Base-by-base conservation (phyloP, 1,139 yeast genomes). In the Suhomyces maxii region DNA sequence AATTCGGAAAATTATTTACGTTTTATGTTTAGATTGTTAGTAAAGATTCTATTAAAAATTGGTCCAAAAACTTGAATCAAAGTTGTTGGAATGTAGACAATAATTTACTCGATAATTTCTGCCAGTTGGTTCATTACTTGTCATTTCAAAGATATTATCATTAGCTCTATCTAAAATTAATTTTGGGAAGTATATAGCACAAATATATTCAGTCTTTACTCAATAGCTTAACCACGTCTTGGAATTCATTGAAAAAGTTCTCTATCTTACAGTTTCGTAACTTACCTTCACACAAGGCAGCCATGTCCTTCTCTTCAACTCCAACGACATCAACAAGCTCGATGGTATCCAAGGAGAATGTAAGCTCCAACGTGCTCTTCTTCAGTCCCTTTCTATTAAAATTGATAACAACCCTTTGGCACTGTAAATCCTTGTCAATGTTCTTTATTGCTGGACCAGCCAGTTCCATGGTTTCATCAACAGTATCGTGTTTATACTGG, bases 401-500 rank as follows among this genome's bases (percentile, higher is more conserved):
- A n/a, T 26, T 23, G 3, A 65, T 11, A 3, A 44, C 39, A 3
- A 67, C 58, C 35, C 64, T 41, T 28, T 58, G 58, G 49, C 70
- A 64, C 41, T 55, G 60, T 13, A 67, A 49, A 50, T 68, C 74
- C 30, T 59, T 57, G 6, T 57, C 60, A 3, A 64, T 46, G 25
- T 49, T 49, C 11, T 36, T 33, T 3, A 60, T 44, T 1, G 59
- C 39, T 14, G 36, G 40, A 11, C 34, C 40, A 12, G 42, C 46
- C 26, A 63, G 43, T 6, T 33, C 26, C 9, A 39, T 34, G 28
- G 68, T 39, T 32, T 45, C 51, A 14, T 63, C 64, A 25, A 69
- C 48, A 42, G 61, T 63, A 44, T 70, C 75, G 46, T 63, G 67
- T 43, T 64, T 69, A 45, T 65, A 66, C 42, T 69, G 74, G 4